Percentiles rank a stretch among this genome's conserved stretches.
Conservation (phyloP, 352 stramenopile genomes). For the Pelagophyceae sp. region DNA sequence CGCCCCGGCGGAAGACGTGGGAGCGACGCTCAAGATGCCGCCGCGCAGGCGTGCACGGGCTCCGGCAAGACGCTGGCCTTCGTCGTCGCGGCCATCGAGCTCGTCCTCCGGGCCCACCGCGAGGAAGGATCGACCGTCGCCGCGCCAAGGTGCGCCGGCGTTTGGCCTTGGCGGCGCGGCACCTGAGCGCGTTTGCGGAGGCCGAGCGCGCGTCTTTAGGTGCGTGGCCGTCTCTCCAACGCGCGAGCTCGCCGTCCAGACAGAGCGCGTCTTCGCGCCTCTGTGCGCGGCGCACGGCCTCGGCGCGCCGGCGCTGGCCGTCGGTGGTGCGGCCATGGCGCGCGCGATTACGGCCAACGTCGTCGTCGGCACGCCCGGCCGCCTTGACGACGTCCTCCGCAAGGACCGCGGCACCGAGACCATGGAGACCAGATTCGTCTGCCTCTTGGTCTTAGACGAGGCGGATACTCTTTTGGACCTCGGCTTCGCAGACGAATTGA, state of each 20-base stretch:
- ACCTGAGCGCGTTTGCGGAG: too few relatives aligned
- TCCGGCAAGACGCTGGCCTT: constrained; percentile 89
- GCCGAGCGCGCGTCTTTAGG: background rate
- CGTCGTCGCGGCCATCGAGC: constrained; percentile 81
- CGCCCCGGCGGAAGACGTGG: too few relatives aligned
- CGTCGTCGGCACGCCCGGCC: constrained; percentile 85
- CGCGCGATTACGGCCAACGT: constrained; percentile 53
- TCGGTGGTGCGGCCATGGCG: background rate
- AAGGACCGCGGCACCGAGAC: constrained; percentile 24
- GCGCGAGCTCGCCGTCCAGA: constrained; percentile 14
- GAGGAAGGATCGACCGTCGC: too few relatives aligned
- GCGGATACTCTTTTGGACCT: constrained; percentile 97
- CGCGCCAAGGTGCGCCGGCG: too few relatives aligned
- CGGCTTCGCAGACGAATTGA: constrained; percentile 88
- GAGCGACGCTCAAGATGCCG: too few relatives aligned
- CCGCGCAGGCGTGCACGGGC: constrained; percentile 78
- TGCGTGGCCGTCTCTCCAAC: constrained; percentile 1
- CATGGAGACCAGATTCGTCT: constrained; percentile 82
- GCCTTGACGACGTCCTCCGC: constrained; percentile 82
- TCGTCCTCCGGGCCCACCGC: constrained; percentile 43
- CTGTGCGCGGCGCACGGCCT: constrained; percentile 52
- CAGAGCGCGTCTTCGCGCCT: constrained; percentile 36
- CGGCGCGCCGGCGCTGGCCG: constrained; percentile 18
- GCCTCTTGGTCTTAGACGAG: constrained; percentile 97
- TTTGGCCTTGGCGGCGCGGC: too few relatives aligned